phyloP scores from a whole-genome alignment of 2,329 filamentous ascomycete genomes.

The Lasiodiplodia sp. region DNA sequence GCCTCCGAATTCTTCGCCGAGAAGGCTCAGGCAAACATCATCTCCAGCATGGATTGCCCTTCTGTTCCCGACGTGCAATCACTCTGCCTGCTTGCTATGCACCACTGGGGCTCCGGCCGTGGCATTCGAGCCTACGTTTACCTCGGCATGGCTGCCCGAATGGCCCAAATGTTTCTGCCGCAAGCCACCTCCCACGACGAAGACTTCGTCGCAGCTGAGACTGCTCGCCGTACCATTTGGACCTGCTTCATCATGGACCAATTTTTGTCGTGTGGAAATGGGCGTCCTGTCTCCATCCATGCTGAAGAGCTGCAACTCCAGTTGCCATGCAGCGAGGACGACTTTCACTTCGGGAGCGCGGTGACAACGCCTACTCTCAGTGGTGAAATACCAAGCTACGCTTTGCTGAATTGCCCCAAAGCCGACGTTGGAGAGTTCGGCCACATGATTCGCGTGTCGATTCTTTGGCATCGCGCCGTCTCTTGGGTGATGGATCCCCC shows the following conservation, averaged over 20 bases:
- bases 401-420: background rate
- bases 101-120: slow-evolving; percentile 27
- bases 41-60: slow-evolving; percentile 21
- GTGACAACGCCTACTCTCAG: background rate
- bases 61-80: slow-evolving; percentile 26
- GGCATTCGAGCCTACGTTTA: slow-evolving; percentile 15
- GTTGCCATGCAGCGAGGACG: slow-evolving; percentile 22
- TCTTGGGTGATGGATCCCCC: slow-evolving; percentile 23
- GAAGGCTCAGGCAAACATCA: slow-evolving; percentile 19
- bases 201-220: slow-evolving; percentile 20
- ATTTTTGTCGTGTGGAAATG: slow-evolving; percentile 17
- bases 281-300: slow-evolving; percentile 4
- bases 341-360: slow-evolving; percentile 22
- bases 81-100: slow-evolving; percentile 18
- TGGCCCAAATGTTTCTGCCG: slow-evolving; percentile 25
- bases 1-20: slow-evolving; percentile 27
- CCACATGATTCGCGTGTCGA: slow-evolving; percentile 19
- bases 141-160: slow-evolving; percentile 24
- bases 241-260: slow-evolving; percentile 29
- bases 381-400: background rate
- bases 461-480: slow-evolving; percentile 19
- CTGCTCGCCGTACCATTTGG: slow-evolving; percentile 23
- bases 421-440: slow-evolving; percentile 21
- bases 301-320: slow-evolving; percentile 12
- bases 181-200: slow-evolving; percentile 20